Evolutionary conservation across 371 early-diverging fungal species (phyloP).

Genomic region (Nematocida sp.): DNA sequence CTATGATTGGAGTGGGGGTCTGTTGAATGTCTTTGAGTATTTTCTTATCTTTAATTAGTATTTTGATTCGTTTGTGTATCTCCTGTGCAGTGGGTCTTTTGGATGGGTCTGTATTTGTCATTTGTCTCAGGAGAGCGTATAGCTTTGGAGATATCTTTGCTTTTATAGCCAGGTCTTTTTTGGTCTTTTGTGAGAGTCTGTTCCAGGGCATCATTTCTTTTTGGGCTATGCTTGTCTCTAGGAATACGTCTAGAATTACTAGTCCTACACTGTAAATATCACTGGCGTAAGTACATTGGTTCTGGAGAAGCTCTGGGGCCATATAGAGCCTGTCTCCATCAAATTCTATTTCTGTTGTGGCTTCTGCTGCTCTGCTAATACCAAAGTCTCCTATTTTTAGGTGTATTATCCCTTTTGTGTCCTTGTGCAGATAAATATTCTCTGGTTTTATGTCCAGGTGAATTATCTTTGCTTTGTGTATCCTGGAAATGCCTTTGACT

Average conservation of each 20-base stretch:
- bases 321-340: conserved; percentile 90
- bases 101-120: conserved; percentile 12
- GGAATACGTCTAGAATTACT: conserved; percentile 70
- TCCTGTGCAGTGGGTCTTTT: conserved; percentile 6
- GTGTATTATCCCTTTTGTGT: background rate
- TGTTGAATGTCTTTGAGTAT: no score
- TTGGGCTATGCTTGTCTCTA: conserved; percentile 10
- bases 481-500: conserved; percentile 43
- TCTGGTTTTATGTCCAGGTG: conserved; percentile 63
- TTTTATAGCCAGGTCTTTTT: background rate
- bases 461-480: conserved; percentile 50
- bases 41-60: no score
- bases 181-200: background rate
- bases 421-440: conserved; percentile 49
- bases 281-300: conserved; percentile 71
- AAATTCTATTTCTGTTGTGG: conserved; percentile 59
- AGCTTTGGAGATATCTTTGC: background rate
- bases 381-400: conserved; percentile 61
- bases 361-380: conserved; percentile 47
- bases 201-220: conserved; percentile 7
- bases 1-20: no score
- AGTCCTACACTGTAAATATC: conserved; percentile 84
- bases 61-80: background rate
- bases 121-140: conserved; percentile 13
- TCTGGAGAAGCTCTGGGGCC: conserved; percentile 78